Evolutionary conservation across 495 filamentous ascomycete genomes (phyloP).

Genomic region (Xylaria venustula): DNA sequence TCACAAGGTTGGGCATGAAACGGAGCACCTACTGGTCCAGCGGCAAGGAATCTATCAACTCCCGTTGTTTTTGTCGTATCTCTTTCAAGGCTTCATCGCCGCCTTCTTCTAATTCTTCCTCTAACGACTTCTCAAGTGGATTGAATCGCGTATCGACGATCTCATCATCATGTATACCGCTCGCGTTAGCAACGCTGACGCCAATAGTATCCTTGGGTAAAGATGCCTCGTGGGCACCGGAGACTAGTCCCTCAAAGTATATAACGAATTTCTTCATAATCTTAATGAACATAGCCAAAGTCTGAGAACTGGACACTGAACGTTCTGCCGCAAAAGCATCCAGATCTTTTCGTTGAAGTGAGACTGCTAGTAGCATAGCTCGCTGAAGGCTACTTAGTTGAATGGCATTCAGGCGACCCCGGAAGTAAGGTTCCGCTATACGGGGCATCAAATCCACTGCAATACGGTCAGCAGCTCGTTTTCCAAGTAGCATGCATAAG

Average conservation of each 20-base stretch:
- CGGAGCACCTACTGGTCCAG: slow-evolving; percentile 71
- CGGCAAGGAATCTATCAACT: slow-evolving; percentile 83
- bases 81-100: slow-evolving; percentile 70
- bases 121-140: slow-evolving; percentile 66
- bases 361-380: slow-evolving; percentile 83
- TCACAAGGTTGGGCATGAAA: slow-evolving; percentile 1
- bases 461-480: background rate
- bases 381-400: slow-evolving; percentile 75
- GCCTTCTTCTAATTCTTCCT: slow-evolving; percentile 85
- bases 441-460: slow-evolving; percentile 79
- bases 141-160: slow-evolving; percentile 60
- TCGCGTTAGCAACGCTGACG: slow-evolving; percentile 54
- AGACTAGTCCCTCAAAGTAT: slow-evolving; percentile 71
- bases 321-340: slow-evolving; percentile 81
- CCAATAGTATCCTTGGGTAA: slow-evolving; percentile 61
- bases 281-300: slow-evolving; percentile 96
- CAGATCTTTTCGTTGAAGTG: slow-evolving; percentile 82
- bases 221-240: slow-evolving; percentile 66
- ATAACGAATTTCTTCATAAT: slow-evolving; percentile 81
- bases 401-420: slow-evolving; percentile 65
- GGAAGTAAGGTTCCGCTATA: slow-evolving; percentile 80
- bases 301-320: slow-evolving; percentile 67
- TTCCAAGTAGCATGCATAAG: background rate
- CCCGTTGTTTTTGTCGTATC: slow-evolving; percentile 70
- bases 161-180: slow-evolving; percentile 58